Conservation (phyloP, 1,139 yeast genomes). For the Insectozyma bohioensis region DNA sequence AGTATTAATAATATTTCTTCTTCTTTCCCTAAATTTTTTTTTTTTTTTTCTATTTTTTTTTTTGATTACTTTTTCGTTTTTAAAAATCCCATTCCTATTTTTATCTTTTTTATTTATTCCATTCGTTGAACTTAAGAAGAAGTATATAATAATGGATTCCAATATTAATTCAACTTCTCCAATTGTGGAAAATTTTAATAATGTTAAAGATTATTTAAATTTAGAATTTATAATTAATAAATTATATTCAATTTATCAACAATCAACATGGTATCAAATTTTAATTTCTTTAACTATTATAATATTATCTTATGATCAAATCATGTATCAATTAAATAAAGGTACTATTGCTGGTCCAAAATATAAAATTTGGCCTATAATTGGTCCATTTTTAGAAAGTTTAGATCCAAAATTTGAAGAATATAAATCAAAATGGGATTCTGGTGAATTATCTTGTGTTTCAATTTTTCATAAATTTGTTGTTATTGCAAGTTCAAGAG, state of each 20-base stretch:
- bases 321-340: slow-evolving; percentile 72
- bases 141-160: too few relatives aligned
- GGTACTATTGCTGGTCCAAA: slow-evolving; percentile 90
- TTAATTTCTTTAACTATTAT: slow-evolving; percentile 49
- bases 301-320: slow-evolving; percentile 73
- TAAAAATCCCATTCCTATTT: background rate
- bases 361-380: slow-evolving; percentile 86
- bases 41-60: background rate
- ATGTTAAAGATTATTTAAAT: background rate
- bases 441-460: slow-evolving; percentile 93
- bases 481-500: slow-evolving; percentile 89
- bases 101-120: too few relatives aligned
- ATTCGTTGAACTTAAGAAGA: too few relatives aligned
- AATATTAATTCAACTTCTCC: too few relatives aligned
- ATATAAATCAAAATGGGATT: slow-evolving; percentile 88
- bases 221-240: slow-evolving; percentile 4
- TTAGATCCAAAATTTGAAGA: slow-evolving; percentile 95
- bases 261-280: slow-evolving; percentile 42
- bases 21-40: background rate
- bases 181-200: too few relatives aligned
- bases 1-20: too few relatives aligned
- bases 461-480: slow-evolving; percentile 97
- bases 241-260: slow-evolving; percentile 7
- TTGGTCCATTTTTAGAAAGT: slow-evolving; percentile 96
- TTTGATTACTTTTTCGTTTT: background rate